Evolutionary conservation across 2,329 filamentous ascomycete genomes (phyloP).

Genomic region (Botryosphaeria agaves): DNA sequence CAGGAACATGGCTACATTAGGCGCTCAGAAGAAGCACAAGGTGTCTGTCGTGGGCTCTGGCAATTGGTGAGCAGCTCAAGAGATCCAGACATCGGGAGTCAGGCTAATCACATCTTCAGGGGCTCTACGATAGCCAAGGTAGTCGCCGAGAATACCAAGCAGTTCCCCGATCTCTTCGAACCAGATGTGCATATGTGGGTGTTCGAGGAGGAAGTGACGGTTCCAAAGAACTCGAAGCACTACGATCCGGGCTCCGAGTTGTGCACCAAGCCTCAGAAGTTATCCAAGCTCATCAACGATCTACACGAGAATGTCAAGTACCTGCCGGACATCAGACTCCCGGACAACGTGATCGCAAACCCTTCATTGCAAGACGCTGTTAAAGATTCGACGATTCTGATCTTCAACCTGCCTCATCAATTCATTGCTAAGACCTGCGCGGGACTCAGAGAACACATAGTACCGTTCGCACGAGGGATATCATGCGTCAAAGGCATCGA

Average conservation of each 20-base stretch:
- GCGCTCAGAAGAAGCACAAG: constrained; percentile 61
- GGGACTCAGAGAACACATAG: constrained; percentile 69
- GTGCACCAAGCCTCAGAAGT: constrained; percentile 57
- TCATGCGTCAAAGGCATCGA: constrained; percentile 98
- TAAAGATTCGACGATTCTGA: constrained; percentile 66
- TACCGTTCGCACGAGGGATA: constrained; percentile 83
- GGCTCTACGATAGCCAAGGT: constrained; percentile 97
- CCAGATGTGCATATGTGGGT: constrained; percentile 97
- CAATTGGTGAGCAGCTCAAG: constrained; percentile 53
- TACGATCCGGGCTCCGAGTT: constrained; percentile 43
- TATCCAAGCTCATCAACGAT: constrained; percentile 80
- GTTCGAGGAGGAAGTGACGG: constrained; percentile 74
- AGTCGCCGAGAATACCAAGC: constrained; percentile 75
- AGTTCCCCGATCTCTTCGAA: constrained; percentile 67
- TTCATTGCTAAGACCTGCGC: constrained; percentile 82
- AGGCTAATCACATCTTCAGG: constrained; percentile 31
- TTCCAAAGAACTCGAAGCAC: constrained; percentile 54
- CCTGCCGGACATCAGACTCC: constrained; percentile 72
- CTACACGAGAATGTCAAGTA: constrained; percentile 97
- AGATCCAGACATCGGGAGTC: constrained; percentile 2
- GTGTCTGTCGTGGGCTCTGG: constrained; percentile 89
- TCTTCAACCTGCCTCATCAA: constrained; percentile 95
- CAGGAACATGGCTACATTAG: constrained; percentile 28
- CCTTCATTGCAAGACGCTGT: constrained; percentile 67
- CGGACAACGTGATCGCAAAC: constrained; percentile 69